Evolutionary conservation across 352 stramenopile genomes (phyloP).

Genomic region (Phytophthora pinifolia): DNA sequence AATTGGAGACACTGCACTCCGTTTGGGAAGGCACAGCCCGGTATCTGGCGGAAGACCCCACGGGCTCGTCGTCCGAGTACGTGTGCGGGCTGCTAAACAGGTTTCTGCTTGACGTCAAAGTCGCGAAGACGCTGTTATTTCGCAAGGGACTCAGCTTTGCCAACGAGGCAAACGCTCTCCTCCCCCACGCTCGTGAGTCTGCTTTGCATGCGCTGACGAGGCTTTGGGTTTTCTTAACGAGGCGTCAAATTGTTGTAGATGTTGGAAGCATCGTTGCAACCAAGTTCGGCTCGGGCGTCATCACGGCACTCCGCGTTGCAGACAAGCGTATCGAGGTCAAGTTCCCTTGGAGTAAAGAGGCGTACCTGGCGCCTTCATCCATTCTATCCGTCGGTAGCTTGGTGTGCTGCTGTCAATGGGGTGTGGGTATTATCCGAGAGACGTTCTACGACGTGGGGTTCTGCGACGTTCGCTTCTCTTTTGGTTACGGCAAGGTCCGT

Average conservation of each 20-base stretch:
- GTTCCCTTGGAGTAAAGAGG: slow-evolving; percentile 67
- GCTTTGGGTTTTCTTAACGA: neutral
- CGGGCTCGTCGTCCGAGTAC: slow-evolving; percentile 66
- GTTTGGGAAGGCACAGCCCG: slow-evolving; percentile 62
- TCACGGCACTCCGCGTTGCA: slow-evolving; percentile 56
- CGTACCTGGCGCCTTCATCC: slow-evolving; percentile 49
- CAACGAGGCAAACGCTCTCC: slow-evolving; percentile 29
- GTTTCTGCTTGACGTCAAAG: slow-evolving; percentile 78
- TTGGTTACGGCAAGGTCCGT: slow-evolving; percentile 59
- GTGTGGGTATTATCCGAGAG: slow-evolving; percentile 61
- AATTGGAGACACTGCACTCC: slow-evolving; percentile 58
- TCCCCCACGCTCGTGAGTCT: slow-evolving; percentile 51
- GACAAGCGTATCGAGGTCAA: slow-evolving; percentile 65
- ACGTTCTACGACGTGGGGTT: slow-evolving; percentile 61
- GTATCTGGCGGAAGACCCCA: slow-evolving; percentile 69
- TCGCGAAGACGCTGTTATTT: slow-evolving; percentile 61
- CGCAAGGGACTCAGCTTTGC: slow-evolving; percentile 57
- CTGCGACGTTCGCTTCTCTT: slow-evolving; percentile 63
- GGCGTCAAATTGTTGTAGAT: slow-evolving; percentile 17
- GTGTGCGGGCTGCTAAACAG: slow-evolving; percentile 66
- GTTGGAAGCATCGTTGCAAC: slow-evolving; percentile 71
- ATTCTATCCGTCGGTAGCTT: slow-evolving; percentile 51
- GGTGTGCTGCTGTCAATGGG: slow-evolving; percentile 51
- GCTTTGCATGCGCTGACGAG: neutral
- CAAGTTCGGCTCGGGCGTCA: slow-evolving; percentile 54